Base-by-base conservation (phyloP, 371 early-diverging fungal species). In the Mortierella polycephala region DNA sequence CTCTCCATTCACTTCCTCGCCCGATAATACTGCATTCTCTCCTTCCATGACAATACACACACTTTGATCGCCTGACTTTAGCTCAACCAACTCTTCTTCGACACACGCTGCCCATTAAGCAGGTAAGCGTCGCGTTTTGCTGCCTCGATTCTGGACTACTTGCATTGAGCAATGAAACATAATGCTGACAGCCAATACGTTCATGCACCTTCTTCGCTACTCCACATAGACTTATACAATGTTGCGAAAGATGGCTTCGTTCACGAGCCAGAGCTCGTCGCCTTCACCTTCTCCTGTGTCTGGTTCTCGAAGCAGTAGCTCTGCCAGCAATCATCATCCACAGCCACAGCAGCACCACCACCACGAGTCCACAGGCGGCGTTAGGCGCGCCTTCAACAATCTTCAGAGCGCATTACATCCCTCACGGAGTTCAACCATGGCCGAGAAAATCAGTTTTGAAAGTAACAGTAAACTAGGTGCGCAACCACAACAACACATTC, bases 241-340 rank as follows among this genome's bases (percentile, higher is more conserved):
- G 75, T 65, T 75, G 62, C 75, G 75, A 52, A 64, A 65, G 62
- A 75, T 65, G 53, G 51, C 69, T 7, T 75, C 74, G 37, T 74
- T 45, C 67, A 45, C 67, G 52, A 66, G 67, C 51, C 67, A 55
- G 6, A 44, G 51, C 49, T 52, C 67, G 23, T 51, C 67, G 13
- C 49, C 59, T 13, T 30, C 44, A 30, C 60, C 49, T 52, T 51
- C 69, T 2, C 54, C 74, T 14, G 46, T 61, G 8, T 56, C 69
- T 21, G 50, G 46, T 11, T 58, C 69, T n/a, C 55, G 61, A 7
- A 69, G 64, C 18, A 63, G 62, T 61, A 65, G 57, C 21, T 57
- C 75, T 9, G 50, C 62, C 14, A 57, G 64, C 39, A 50, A 64
- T 55, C 64, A 60, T 21, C 45, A 58, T 13, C 46, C 46, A 39